Conservation (phyloP, 2,329 filamentous ascomycete genomes). For the Huntiella moniliformis region DNA sequence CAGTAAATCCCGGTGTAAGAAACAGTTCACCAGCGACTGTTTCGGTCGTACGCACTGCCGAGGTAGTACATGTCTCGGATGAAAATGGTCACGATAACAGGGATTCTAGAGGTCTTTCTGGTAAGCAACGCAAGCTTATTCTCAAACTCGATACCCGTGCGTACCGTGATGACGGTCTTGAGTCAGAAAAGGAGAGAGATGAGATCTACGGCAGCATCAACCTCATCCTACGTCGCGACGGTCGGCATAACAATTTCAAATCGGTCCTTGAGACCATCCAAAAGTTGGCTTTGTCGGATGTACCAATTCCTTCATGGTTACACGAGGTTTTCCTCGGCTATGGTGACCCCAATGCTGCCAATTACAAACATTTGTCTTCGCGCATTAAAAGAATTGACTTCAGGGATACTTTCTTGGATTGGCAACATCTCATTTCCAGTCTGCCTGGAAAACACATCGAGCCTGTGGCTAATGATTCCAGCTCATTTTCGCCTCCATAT, state of each 20-base stretch:
- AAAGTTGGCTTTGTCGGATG: slow-evolving; percentile 64
- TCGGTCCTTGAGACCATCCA: slow-evolving; percentile 83
- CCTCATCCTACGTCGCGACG: slow-evolving; percentile 61
- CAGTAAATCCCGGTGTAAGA: slow-evolving; percentile 36
- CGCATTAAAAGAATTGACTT: slow-evolving; percentile 67
- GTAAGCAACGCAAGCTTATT: slow-evolving; percentile 41
- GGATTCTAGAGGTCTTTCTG: slow-evolving; percentile 36
- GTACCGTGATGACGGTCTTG: slow-evolving; percentile 60
- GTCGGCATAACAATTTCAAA: slow-evolving; percentile 93
- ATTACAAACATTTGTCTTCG: slow-evolving; percentile 66
- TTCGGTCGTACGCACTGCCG: slow-evolving; percentile 56
- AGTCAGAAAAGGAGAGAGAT: slow-evolving; percentile 42
- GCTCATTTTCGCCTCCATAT: slow-evolving; percentile 74
- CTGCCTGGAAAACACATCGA: slow-evolving; percentile 76
- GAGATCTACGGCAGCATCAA: slow-evolving; percentile 78
- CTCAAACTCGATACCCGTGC: slow-evolving; percentile 63
- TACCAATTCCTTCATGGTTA: slow-evolving; percentile 75
- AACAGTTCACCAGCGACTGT: slow-evolving; percentile 39
- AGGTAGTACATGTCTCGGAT: slow-evolving; percentile 71
- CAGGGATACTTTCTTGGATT: slow-evolving; percentile 85
- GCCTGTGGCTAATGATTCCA: slow-evolving; percentile 49
- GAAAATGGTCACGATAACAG: slow-evolving; percentile 61
- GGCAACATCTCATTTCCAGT: slow-evolving; percentile 82
- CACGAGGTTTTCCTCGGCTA: slow-evolving; percentile 97
- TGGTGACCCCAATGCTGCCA: slow-evolving; percentile 75